Conservation (phyloP, 169 alveolate species). For the Eimeria necatrix region DNA sequence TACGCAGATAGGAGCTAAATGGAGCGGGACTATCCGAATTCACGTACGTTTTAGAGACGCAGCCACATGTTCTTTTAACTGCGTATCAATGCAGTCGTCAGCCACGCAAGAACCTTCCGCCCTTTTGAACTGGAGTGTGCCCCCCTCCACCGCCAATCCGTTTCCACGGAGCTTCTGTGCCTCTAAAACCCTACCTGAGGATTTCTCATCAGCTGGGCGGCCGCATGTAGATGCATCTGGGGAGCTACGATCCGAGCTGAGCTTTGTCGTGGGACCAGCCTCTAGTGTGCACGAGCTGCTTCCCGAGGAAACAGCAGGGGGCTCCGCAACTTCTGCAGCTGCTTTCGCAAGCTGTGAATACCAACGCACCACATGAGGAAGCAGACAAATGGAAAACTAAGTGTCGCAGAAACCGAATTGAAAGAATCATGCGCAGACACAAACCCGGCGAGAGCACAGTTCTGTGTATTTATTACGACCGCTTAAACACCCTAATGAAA, state of each 20-base stretch:
- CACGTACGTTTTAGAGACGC: conserved; percentile 43
- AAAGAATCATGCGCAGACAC: neutral
- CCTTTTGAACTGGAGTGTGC: neutral
- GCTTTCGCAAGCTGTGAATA: neutral
- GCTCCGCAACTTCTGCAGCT: neutral
- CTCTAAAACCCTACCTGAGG: neutral
- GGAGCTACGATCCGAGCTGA: too few relatives aligned
- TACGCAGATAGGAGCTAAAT: too few relatives aligned
- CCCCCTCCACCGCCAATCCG: neutral
- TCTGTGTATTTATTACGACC: too few relatives aligned
- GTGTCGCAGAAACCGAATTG: neutral
- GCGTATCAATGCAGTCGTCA: neutral
- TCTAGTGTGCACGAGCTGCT: too few relatives aligned
- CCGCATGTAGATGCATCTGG: neutral
- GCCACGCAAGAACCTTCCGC: too few relatives aligned
- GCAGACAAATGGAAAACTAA: too few relatives aligned
- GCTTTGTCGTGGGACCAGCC: too few relatives aligned
- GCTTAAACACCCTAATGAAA: neutral
- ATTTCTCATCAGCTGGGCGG: neutral
- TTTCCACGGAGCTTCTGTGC: neutral
- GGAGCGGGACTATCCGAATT: neutral
- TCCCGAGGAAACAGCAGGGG: neutral
- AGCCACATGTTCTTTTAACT: neutral
- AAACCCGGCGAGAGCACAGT: neutral
- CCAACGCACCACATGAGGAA: neutral